phyloP scores from a whole-genome alignment of 2,329 filamentous ascomycete genomes.

The Fusarium robinianum region DNA sequence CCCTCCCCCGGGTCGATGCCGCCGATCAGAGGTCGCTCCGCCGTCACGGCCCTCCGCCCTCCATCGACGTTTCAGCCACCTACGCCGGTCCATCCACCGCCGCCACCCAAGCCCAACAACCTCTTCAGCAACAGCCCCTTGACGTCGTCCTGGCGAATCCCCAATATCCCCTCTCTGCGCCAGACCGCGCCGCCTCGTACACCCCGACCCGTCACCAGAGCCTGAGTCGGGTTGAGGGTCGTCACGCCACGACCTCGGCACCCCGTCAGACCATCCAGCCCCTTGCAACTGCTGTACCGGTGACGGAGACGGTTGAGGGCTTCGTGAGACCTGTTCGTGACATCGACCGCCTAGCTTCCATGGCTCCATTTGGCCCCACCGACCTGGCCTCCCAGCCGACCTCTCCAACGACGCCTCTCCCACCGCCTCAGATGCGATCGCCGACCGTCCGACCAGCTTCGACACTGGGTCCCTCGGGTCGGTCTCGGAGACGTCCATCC shows the following conservation, averaged over 20 bases:
- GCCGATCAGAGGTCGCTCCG: conserved; percentile 67
- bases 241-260: conserved; percentile 54
- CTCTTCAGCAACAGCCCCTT: conserved; percentile 25
- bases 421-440: conserved; percentile 63
- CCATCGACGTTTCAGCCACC: conserved; percentile 56
- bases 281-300: conserved; percentile 67
- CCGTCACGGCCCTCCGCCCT: conserved; percentile 81
- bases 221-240: conserved; percentile 56
- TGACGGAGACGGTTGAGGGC: conserved; percentile 70
- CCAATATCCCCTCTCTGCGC: conserved; percentile 29
- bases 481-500: conserved; percentile 73
- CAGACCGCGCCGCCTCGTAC: conserved; percentile 31
- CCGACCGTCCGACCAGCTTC: conserved; percentile 59
- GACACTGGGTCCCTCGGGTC: conserved; percentile 55
- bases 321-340: conserved; percentile 84
- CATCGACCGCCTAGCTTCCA: conserved; percentile 80
- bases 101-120: conserved; percentile 25
- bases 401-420: conserved; percentile 83
- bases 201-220: conserved; percentile 52
- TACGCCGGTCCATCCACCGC: conserved; percentile 46
- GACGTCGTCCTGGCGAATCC: conserved; percentile 33
- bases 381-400: conserved; percentile 86
- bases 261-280: conserved; percentile 60
- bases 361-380: conserved; percentile 70
- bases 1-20: conserved; percentile 56